phyloP scores from a whole-genome alignment of 768 basidiomycete genomes.

The Lactarius sp. region DNA sequence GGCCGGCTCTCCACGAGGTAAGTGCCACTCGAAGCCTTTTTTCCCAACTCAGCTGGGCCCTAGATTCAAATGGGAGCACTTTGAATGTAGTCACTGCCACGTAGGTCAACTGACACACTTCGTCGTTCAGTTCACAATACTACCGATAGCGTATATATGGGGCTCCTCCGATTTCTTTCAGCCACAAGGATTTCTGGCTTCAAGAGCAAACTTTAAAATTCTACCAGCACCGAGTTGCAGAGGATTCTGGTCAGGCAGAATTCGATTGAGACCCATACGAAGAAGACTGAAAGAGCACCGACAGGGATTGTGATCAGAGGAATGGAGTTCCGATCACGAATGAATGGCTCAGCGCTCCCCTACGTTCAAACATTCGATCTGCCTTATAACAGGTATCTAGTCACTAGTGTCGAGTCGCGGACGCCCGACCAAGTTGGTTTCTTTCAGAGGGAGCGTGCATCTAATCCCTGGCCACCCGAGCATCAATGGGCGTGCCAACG shows the following conservation, averaged over 20 bases:
- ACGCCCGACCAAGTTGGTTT: not conserved
- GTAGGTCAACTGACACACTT: slow-evolving; percentile 34
- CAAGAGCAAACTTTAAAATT: slow-evolving; percentile 17
- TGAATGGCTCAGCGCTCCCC: slow-evolving; percentile 27
- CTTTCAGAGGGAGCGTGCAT: slow-evolving; percentile 57
- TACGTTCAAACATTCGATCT: slow-evolving; percentile 44
- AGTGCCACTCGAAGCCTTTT: slow-evolving; percentile 21
- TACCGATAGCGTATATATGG: slow-evolving; percentile 14
- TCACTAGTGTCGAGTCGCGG: not conserved
- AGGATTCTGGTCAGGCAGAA: slow-evolving; percentile 25
- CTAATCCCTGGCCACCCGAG: slow-evolving; percentile 41
- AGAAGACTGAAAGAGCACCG: not conserved
- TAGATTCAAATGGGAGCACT: slow-evolving; percentile 70
- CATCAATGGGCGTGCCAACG: slow-evolving; percentile 43
- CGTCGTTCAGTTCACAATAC: not conserved
- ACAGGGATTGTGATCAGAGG: slow-evolving; percentile 24
- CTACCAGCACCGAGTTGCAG: slow-evolving; percentile 17
- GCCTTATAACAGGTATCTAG: slow-evolving; percentile 24
- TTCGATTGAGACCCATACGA: too few species aligned
- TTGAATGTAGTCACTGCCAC: slow-evolving; percentile 61
- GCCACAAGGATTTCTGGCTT: slow-evolving; percentile 23
- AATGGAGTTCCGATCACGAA: slow-evolving; percentile 11
- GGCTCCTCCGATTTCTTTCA: slow-evolving; percentile 8
- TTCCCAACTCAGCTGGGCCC: slow-evolving; percentile 9
- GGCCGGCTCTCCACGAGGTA: slow-evolving; percentile 74